These are phyloP conservation scores for Wallacemonas sp. DNA, from an alignment of 208 protist species.

Conservation along the genomic window DNA sequence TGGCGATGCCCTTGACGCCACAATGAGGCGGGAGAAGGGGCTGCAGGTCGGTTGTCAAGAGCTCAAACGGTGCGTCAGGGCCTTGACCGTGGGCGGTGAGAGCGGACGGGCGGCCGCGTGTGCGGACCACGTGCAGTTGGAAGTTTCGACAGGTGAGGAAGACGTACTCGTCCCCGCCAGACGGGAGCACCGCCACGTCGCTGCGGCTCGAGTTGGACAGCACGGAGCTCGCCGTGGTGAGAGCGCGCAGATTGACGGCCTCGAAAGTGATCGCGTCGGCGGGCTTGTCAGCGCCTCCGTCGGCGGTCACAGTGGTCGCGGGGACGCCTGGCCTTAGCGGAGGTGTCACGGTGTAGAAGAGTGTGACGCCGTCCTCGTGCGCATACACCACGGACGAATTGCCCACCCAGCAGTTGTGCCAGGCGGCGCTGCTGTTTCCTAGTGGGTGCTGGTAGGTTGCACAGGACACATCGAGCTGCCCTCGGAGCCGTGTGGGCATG, in stretches of 20 bases:
- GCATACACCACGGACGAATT: conserved; percentile 39
- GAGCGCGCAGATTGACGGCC: conserved; percentile 18
- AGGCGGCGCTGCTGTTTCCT: conserved; percentile 51
- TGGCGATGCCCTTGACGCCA: conserved; percentile 30
- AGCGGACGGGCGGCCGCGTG: not conserved
- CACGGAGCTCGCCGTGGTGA: conserved; percentile 22
- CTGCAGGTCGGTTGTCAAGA: conserved; percentile 17
- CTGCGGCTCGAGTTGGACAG: conserved; percentile 42
- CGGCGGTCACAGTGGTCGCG: not conserved
- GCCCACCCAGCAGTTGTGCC: conserved; percentile 51
- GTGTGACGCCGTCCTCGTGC: conserved; percentile 38
- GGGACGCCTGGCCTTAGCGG: not conserved
- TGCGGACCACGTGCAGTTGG: conserved; percentile 33
- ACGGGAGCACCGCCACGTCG: conserved; percentile 17
- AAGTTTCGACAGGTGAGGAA: conserved; percentile 38
- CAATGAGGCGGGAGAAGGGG: conserved; percentile 26
- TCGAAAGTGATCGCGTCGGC: conserved; percentile 6
- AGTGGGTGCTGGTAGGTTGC: conserved; percentile 27
- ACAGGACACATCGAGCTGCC: conserved; percentile 22
- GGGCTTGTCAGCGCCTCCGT: not conserved
- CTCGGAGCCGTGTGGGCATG: conserved; percentile 28
- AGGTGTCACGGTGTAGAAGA: conserved; percentile 20
- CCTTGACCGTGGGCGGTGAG: not conserved
- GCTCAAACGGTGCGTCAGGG: not conserved
- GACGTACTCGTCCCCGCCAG: conserved; percentile 42